Conservation (phyloP, 768 basidiomycete species). For the Gloeophyllum trabeum region DNA sequence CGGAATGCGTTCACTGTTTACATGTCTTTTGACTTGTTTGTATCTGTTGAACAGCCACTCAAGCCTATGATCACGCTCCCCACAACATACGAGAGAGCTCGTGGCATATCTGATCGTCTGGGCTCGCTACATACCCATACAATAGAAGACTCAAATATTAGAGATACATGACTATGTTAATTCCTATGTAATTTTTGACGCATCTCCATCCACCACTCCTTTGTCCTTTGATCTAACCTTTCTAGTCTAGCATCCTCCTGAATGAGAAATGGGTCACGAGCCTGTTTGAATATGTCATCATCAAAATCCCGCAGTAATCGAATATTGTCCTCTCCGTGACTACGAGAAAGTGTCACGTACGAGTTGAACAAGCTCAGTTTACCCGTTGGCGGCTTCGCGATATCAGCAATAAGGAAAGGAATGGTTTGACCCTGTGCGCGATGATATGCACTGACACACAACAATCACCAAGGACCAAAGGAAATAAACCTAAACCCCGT, state of each 20-base stretch:
- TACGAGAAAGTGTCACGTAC: slow-evolving; percentile 28
- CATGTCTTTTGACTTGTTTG: too few relatives aligned
- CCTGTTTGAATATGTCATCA: slow-evolving; percentile 13
- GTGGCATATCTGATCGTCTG: too few relatives aligned
- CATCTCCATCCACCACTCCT: slow-evolving; percentile 7
- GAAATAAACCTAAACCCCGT: too few relatives aligned
- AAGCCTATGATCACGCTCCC: too few relatives aligned
- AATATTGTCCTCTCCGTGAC: slow-evolving; percentile 16
- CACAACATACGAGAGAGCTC: too few relatives aligned
- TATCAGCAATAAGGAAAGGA: slow-evolving; percentile 22
- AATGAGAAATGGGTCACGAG: slow-evolving; percentile 9
- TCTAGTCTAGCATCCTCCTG: slow-evolving; percentile 6
- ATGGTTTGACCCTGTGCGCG: slow-evolving; percentile 31
- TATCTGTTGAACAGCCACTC: too few relatives aligned
- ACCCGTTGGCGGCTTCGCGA: slow-evolving; percentile 21
- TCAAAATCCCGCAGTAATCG: slow-evolving; percentile 19
- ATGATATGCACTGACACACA: slow-evolving; percentile 33
- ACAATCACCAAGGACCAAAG: too few relatives aligned
- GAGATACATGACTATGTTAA: too few relatives aligned
- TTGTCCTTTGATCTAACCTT: slow-evolving; percentile 5
- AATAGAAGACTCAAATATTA: too few relatives aligned
- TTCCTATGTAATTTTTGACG: too few relatives aligned
- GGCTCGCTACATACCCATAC: too few relatives aligned
- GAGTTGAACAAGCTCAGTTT: slow-evolving; percentile 23
- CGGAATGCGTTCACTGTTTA: too few relatives aligned